A percentile compares a stretch with the other conserved stretches of the same genome.
Conservation (phyloP, 441 rosid species). For the Breynia disticha region DNA sequence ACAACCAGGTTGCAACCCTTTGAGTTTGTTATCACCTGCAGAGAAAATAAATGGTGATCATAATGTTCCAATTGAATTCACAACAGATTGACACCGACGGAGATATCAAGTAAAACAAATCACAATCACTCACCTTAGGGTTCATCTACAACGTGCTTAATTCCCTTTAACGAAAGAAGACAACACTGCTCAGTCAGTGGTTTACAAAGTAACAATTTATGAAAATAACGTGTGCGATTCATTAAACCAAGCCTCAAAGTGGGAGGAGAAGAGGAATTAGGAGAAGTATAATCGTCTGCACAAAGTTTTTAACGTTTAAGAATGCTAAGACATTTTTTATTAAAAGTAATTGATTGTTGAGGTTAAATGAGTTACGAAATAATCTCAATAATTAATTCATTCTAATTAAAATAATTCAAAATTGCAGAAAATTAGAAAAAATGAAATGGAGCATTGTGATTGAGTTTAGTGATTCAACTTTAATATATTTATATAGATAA, state of each 20-base stretch:
- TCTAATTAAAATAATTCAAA: too few species aligned
- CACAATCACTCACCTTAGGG: slow-evolving; percentile 86
- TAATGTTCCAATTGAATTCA: neutral
- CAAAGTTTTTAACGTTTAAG: too few species aligned
- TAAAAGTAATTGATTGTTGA: too few species aligned
- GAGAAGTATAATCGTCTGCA: neutral
- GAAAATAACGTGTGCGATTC: neutral
- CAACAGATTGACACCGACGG: neutral
- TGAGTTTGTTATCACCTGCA: slow-evolving; percentile 47
- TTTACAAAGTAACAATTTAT: slow-evolving; percentile 36
- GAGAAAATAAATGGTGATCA: neutral
- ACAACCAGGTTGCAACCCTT: slow-evolving; percentile 66
- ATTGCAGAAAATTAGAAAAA: too few species aligned
- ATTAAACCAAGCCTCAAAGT: neutral
- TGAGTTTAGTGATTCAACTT: too few species aligned
- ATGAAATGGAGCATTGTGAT: too few species aligned
- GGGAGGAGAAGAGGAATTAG: too few species aligned
- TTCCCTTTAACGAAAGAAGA: slow-evolving; percentile 87
- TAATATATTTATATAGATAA: too few species aligned
- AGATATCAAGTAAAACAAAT: slow-evolving; percentile 7
- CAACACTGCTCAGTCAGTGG: slow-evolving; percentile 88
- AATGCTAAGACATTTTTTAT: too few species aligned
- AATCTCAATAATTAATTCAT: too few species aligned
- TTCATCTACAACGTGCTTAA: slow-evolving; percentile 99
- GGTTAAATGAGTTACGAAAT: too few species aligned